Conservation (phyloP, 129 eudicot species). For the Flaveria linearis region DNA sequence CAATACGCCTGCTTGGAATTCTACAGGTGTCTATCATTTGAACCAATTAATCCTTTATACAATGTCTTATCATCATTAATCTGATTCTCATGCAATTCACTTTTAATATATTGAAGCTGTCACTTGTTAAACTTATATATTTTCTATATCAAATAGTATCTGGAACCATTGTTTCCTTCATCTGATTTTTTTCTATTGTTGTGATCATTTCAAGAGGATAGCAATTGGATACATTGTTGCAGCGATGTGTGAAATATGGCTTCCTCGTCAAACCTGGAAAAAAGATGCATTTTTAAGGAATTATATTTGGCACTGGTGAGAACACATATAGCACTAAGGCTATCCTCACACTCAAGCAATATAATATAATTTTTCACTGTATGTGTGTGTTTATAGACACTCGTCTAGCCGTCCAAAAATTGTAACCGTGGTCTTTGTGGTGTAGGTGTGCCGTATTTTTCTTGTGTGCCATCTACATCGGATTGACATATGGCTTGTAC, state of each 20-base stretch:
- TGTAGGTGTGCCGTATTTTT: slow-evolving; percentile 58
- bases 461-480: slow-evolving; percentile 51
- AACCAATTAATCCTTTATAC: slow-evolving; percentile 8
- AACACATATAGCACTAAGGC: slow-evolving; percentile 16
- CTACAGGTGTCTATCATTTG: slow-evolving; percentile 56
- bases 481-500: slow-evolving; percentile 66
- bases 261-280: slow-evolving; percentile 49
- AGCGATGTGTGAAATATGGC: slow-evolving; percentile 81
- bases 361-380: neutral
- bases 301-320: slow-evolving; percentile 74
- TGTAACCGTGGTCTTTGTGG: slow-evolving; percentile 13
- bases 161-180: slow-evolving; percentile 8
- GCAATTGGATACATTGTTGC: slow-evolving; percentile 73
- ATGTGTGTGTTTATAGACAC: neutral
- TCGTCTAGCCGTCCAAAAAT: neutral
- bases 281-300: slow-evolving; percentile 40
- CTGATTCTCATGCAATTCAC: slow-evolving; percentile 22
- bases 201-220: slow-evolving; percentile 57
- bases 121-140: neutral
- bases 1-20: slow-evolving; percentile 64
- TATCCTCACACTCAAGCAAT: slow-evolving; percentile 11
- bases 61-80: neutral
- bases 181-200: slow-evolving; percentile 8
- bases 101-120: neutral
- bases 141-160: neutral